Percentiles rank a stretch among this genome's conserved stretches.
Evolutionary conservation across 1,284 basidiomycete genomes (phyloP).

Genomic region (Lignosus rhinocerotis): DNA sequence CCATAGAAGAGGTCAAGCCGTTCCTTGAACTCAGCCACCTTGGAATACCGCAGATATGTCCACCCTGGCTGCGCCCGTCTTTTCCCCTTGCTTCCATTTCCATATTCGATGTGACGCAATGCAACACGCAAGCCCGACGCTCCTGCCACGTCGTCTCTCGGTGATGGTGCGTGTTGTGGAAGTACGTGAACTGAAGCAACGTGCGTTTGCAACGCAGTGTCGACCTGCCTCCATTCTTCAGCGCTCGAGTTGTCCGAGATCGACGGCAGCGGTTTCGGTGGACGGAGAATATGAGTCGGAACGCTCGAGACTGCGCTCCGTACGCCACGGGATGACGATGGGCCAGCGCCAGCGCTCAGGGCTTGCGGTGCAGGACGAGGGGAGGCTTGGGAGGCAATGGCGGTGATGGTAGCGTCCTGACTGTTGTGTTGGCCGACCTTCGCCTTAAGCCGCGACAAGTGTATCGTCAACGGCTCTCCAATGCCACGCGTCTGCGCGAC

Average conservation of each 20-base stretch:
- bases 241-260: slow-evolving; percentile 11
- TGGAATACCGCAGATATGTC: slow-evolving; percentile 24
- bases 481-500: not conserved
- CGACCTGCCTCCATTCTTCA: slow-evolving; percentile 11
- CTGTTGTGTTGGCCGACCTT: not conserved
- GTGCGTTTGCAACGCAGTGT: slow-evolving; percentile 16
- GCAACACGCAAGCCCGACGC: slow-evolving; percentile 2
- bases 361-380: not conserved
- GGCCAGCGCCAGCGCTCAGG: not conserved
- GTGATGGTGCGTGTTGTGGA: slow-evolving; percentile 10
- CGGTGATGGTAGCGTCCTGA: not conserved
- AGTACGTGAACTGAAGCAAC: slow-evolving; percentile 12
- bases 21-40: slow-evolving; percentile 27
- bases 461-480: not conserved
- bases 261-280: slow-evolving; percentile 1
- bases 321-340: not conserved
- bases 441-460: not conserved
- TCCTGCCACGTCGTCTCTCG: not conserved
- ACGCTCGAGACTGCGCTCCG: not conserved
- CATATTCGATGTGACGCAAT: not conserved
- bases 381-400: not conserved
- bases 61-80: slow-evolving; percentile 10
- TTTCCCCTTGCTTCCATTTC: slow-evolving; percentile 12
- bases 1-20: slow-evolving; percentile 25
- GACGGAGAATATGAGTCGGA: not conserved